Evolutionary conservation across 352 stramenopile genomes (phyloP).

Genomic region (Phytophthora sojae): DNA sequence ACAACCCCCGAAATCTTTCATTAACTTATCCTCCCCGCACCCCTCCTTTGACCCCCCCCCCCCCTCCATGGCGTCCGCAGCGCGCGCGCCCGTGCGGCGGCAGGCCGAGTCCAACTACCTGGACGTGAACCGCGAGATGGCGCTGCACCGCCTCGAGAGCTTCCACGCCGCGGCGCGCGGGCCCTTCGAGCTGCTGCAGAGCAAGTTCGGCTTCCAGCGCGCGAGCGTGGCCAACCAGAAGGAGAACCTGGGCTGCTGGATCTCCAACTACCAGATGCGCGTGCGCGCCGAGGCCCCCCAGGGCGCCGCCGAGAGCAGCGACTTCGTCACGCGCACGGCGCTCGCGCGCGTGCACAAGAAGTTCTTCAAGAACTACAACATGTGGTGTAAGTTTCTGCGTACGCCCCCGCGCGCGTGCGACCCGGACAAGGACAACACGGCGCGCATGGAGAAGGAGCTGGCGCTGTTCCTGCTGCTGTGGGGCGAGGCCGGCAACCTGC

Average conservation of each 20-base stretch:
- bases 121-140: slow-evolving; percentile 64
- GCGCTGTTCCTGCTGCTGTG: slow-evolving; percentile 85
- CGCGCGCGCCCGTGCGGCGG: slow-evolving; percentile 48
- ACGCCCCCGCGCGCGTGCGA: slow-evolving; percentile 83
- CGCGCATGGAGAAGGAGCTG: slow-evolving; percentile 73
- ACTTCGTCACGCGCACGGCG: slow-evolving; percentile 58
- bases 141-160: slow-evolving; percentile 70
- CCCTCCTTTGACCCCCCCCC: background rate
- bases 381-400: slow-evolving; percentile 95
- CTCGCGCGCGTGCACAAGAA: slow-evolving; percentile 72
- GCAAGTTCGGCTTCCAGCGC: slow-evolving; percentile 84
- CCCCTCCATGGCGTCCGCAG: slow-evolving; percentile 28
- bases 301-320: slow-evolving; percentile 42
- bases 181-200: slow-evolving; percentile 80
- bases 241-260: slow-evolving; percentile 86
- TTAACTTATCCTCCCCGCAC: background rate
- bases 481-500: slow-evolving; percentile 86
- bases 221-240: slow-evolving; percentile 85
- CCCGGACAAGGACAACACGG: slow-evolving; percentile 45
- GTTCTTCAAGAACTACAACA: slow-evolving; percentile 92
- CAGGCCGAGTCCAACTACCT: slow-evolving; percentile 85
- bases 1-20: background rate
- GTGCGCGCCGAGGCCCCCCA: slow-evolving; percentile 51
- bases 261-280: slow-evolving; percentile 86
- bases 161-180: slow-evolving; percentile 51